Evolutionary conservation across 2,329 filamentous ascomycete species (phyloP).

Genomic region (Colletotrichum costaricense): DNA sequence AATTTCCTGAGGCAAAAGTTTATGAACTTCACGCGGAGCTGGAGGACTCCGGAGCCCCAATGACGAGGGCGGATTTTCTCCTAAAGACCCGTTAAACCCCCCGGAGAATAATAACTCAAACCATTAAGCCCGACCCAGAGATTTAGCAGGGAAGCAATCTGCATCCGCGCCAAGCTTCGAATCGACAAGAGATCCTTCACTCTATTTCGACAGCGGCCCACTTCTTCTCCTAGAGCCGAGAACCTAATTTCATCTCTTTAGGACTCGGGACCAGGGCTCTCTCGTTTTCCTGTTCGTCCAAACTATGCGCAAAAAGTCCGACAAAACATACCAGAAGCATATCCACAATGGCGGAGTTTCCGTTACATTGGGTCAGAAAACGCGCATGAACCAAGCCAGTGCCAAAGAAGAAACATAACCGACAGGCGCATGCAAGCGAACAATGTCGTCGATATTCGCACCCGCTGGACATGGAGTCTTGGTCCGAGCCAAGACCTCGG

Average conservation of each 20-base stretch:
- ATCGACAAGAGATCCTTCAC: slow-evolving; percentile 19
- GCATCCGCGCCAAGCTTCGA: slow-evolving; percentile 22
- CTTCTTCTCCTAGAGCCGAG: slow-evolving; percentile 13
- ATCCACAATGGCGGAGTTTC: slow-evolving; percentile 16
- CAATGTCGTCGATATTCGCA: neutral
- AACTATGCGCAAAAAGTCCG: neutral
- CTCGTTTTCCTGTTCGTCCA: slow-evolving; percentile 14
- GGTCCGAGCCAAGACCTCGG: slow-evolving; percentile 4
- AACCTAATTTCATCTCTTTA: slow-evolving; percentile 15
- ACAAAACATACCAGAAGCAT: neutral
- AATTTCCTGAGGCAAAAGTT: neutral
- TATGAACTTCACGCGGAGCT: neutral
- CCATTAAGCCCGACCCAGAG: neutral
- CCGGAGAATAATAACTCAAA: neutral
- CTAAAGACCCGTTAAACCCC: neutral
- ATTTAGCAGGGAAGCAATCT: slow-evolving; percentile 7
- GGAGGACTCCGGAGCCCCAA: no score
- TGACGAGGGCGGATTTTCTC: neutral
- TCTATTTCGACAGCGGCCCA: neutral
- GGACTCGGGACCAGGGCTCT: neutral
- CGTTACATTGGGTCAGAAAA: slow-evolving; percentile 13
- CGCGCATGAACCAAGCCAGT: slow-evolving; percentile 15
- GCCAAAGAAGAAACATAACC: slow-evolving; percentile 22
- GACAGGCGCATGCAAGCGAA: neutral
- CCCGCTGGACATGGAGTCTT: neutral